Evolutionary conservation across 2,329 filamentous ascomycete species (phyloP).

Genomic region (Stachybotrys chartarum): DNA sequence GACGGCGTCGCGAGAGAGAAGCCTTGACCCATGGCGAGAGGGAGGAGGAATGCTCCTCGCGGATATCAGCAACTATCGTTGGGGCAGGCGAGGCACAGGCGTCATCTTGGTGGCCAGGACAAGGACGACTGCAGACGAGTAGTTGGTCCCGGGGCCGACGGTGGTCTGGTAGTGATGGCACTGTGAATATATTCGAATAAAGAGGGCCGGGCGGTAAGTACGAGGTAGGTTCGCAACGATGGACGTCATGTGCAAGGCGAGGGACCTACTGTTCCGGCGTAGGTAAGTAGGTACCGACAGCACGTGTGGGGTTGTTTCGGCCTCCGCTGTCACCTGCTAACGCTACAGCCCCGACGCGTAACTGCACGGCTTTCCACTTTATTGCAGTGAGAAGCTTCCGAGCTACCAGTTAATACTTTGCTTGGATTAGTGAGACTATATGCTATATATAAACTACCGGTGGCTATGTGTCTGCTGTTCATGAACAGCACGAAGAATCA

Average conservation of each 20-base stretch:
- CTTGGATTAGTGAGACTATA: no score
- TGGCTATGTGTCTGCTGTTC: no score
- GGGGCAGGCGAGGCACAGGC: conserved; percentile 3
- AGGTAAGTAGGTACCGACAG: not conserved
- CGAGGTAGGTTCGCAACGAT: not conserved
- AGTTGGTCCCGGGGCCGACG: not conserved
- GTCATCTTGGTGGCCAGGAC: conserved; percentile 4
- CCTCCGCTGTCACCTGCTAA: no score
- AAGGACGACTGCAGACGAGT: not conserved
- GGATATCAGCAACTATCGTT: conserved; percentile 2
- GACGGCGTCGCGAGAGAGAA: conserved; percentile 91
- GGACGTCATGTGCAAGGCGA: not conserved
- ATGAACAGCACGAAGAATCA: no score
- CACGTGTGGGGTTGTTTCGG: not conserved
- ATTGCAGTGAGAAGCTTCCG: no score
- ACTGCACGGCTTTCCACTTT: no score
- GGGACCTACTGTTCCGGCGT: not conserved
- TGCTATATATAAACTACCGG: no score
- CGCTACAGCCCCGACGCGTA: no score
- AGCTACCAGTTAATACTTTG: no score
- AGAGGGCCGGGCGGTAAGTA: no score
- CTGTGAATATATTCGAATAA: no score
- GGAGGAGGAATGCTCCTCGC: conserved; percentile 3
- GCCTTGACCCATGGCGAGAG: conserved; percentile 75
- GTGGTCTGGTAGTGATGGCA: no score